Evolutionary conservation across 1,139 yeast species (phyloP).

Genomic region (Suhomyces taliae): DNA sequence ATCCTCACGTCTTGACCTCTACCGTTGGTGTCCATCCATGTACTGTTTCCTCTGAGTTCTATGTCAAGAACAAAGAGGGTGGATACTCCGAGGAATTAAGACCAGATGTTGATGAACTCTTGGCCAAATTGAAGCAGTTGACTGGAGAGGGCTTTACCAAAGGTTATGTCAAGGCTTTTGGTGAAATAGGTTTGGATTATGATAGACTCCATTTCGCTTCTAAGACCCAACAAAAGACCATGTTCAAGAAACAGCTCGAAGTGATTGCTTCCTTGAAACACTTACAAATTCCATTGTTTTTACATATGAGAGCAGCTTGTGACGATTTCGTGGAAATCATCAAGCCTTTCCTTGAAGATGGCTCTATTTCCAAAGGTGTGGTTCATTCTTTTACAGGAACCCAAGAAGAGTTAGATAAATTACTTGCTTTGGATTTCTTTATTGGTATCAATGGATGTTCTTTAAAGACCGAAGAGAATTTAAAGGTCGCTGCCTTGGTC

Average conservation of each 20-base stretch:
- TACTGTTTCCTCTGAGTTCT: slow-evolving; percentile 63
- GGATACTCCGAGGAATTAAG: slow-evolving; percentile 24
- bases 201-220: slow-evolving; percentile 81
- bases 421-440: slow-evolving; percentile 61
- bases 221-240: slow-evolving; percentile 61
- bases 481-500: slow-evolving; percentile 61
- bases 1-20: slow-evolving; percentile 45
- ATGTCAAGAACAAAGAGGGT: slow-evolving; percentile 13
- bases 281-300: slow-evolving; percentile 69
- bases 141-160: slow-evolving; percentile 47
- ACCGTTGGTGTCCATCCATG: slow-evolving; percentile 98
- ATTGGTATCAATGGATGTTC: slow-evolving; percentile 95
- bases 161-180: slow-evolving; percentile 72
- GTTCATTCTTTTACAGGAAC: slow-evolving; percentile 96
- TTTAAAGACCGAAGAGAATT: slow-evolving; percentile 70
- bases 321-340: slow-evolving; percentile 71
- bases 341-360: slow-evolving; percentile 51
- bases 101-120: slow-evolving; percentile 35
- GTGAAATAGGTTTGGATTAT: slow-evolving; percentile 92
- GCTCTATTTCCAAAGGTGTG: slow-evolving; percentile 45
- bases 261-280: slow-evolving; percentile 49
- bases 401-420: slow-evolving; percentile 51
- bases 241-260: slow-evolving; percentile 72
- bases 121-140: slow-evolving; percentile 48
- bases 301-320: slow-evolving; percentile 89